Evolutionary conservation across 164 flowering plant genomes (phyloP), one percentile per base, ranked within the genome.

Genomic region (Kalanchoe fedtschenkoi): DNA sequence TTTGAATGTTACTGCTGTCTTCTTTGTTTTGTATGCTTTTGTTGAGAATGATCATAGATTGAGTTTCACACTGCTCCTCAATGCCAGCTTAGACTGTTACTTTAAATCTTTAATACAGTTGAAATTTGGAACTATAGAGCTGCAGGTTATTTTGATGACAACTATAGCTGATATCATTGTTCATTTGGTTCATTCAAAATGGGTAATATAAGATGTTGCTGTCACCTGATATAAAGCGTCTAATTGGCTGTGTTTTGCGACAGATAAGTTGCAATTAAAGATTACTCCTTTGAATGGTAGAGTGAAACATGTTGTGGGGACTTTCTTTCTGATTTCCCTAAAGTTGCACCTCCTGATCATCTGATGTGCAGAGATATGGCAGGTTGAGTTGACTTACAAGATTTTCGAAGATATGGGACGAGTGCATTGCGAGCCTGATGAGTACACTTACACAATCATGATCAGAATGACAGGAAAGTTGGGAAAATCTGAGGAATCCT

Each of bases 361-460:
- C 86, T 82, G 76, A 79, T 78, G 59, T 80, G 75, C 76, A 71
- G 77, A 51, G 60, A 65, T 61, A 72, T 71, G 75, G 32, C 86
- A 92, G 98, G 80, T 83, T 77, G 89, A 81, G 32, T 75, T 79
- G 68, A 89, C 76, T 34, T 75, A 72, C 82, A 82, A 70, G 74
- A 86, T 86, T 62, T 86, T 82, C 68, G 76, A 75, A 22, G 95
- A 93, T 60, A 93, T 93, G 98, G 90, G 84, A 62, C 70, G 65
- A 68, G 81, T 68, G 75, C 81, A 80, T 65, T 88, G 92, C 66
- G 83, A 79, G 60, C 91, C 97, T 34, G 97, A 90, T 71, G 89
- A 80, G 62, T 93, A 83, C 65, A 85, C 98, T 0, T 90, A 83
- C 65, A 88, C 95, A 3, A 88, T 90, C 60, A 72, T 93, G 81